These are phyloP conservation scores for Ophiostoma ulmi DNA, from an alignment of 2,329 filamentous ascomycete species.

Conservation along the genomic window DNA sequence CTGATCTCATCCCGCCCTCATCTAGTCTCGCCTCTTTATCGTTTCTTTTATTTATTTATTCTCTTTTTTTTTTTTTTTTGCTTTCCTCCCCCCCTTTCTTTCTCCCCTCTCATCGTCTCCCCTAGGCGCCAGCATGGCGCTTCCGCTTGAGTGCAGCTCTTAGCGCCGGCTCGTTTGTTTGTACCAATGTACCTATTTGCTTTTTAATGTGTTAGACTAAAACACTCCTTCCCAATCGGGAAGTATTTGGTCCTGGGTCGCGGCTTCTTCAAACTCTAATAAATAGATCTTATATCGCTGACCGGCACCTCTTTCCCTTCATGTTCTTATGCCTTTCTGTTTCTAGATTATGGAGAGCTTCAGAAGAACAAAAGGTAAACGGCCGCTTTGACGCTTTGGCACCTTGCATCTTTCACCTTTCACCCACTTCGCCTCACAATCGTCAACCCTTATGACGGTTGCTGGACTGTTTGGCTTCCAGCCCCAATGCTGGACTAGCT, in stretches of 20 bases:
- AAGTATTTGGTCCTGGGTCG: conserved; percentile 13
- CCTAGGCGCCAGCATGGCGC: conserved; percentile 24
- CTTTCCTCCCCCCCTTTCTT: background rate
- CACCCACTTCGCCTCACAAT: background rate
- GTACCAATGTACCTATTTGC: background rate
- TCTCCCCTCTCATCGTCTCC: conserved; percentile 8
- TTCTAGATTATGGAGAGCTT: background rate
- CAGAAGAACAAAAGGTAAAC: background rate
- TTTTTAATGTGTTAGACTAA: background rate
- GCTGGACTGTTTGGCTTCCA: conserved; percentile 17
- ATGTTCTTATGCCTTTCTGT: background rate
- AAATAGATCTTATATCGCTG: conserved; percentile 16
- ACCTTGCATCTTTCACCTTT: no score
- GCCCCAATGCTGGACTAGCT: conserved; percentile 20
- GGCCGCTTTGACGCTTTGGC: no score
- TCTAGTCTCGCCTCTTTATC: background rate
- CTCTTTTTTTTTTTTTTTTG: background rate
- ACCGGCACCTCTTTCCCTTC: conserved; percentile 15
- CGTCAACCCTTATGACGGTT: conserved; percentile 20
- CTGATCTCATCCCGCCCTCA: background rate
- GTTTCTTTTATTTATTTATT: background rate
- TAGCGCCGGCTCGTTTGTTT: conserved; percentile 5
- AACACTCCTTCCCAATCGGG: conserved; percentile 15
- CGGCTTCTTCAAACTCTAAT: conserved; percentile 16
- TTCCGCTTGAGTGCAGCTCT: conserved; percentile 19